phyloP scores from a whole-genome alignment of 306 rosid species.

The barrel medic (Medicago truncatula) region MtrunA17r5.0-ANR NC_053043.1:44878501-44879000 shows the following conservation, averaged over 20 bases:
- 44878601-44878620: background rate
- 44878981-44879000: too few species aligned
- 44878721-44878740: background rate
- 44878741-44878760: background rate
- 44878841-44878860: too few species aligned
- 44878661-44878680: background rate
- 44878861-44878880: too few species aligned
- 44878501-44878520: slow-evolving; percentile 76
- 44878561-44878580: slow-evolving; percentile 67
- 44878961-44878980: too few species aligned
- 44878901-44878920: too few species aligned
- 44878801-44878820: too few species aligned
- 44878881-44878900: too few species aligned
- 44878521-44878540: slow-evolving; percentile 80
- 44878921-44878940: too few species aligned
- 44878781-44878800: background rate
- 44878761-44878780: background rate
- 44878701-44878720: background rate
- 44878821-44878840: too few species aligned
- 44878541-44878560: slow-evolving; percentile 73
- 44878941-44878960: too few species aligned
- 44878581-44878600: slow-evolving; percentile 42
- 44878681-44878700: background rate
- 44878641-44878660: background rate
- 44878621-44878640: background rate